These are phyloP conservation scores for Pseudozyma tsukubaensis DNA, from an alignment of 1,284 basidiomycete genomes.

Conservation along the genomic window DNA sequence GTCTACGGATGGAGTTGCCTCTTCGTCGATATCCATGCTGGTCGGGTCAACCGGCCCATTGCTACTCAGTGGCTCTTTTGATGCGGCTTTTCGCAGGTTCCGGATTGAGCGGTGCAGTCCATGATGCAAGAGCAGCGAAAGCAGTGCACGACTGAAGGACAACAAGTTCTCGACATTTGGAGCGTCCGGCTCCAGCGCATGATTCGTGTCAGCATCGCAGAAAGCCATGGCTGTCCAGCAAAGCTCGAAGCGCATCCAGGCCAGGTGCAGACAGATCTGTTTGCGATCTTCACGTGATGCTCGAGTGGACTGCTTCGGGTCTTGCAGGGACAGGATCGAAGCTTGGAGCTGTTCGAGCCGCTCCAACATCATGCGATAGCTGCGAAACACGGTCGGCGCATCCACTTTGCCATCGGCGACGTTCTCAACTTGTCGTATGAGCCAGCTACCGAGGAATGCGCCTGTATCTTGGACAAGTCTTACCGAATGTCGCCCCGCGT, in stretches of 20 bases:
- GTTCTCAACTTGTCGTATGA: constrained; percentile 14
- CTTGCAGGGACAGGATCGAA: constrained; percentile 15
- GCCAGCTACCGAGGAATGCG: constrained; percentile 32
- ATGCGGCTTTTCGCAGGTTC: constrained; percentile 18
- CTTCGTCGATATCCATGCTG: constrained; percentile 3
- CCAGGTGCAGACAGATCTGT: constrained; percentile 32
- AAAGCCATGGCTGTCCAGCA: constrained; percentile 50
- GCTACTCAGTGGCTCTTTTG: neutral
- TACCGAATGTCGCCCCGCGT: constrained; percentile 6
- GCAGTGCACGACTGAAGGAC: constrained; percentile 35
- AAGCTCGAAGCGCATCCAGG: constrained; percentile 60
- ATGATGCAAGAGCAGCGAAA: constrained; percentile 53
- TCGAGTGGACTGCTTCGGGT: neutral
- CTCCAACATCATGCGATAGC: constrained; percentile 31
- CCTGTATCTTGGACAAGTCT: constrained; percentile 27
- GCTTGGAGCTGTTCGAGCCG: constrained; percentile 34
- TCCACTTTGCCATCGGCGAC: neutral
- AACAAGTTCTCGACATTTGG: constrained; percentile 38
- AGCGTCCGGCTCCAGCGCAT: constrained; percentile 61
- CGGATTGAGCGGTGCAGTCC: constrained; percentile 53
- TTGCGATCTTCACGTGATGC: constrained; percentile 17
- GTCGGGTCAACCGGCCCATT: neutral
- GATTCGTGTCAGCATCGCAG: constrained; percentile 22
- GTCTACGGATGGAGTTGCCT: constrained; percentile 64
- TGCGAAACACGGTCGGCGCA: constrained; percentile 16